Evolutionary conservation across 2,329 filamentous ascomycete species (phyloP).

Genomic region (Neopestalotiopsis sp.): DNA sequence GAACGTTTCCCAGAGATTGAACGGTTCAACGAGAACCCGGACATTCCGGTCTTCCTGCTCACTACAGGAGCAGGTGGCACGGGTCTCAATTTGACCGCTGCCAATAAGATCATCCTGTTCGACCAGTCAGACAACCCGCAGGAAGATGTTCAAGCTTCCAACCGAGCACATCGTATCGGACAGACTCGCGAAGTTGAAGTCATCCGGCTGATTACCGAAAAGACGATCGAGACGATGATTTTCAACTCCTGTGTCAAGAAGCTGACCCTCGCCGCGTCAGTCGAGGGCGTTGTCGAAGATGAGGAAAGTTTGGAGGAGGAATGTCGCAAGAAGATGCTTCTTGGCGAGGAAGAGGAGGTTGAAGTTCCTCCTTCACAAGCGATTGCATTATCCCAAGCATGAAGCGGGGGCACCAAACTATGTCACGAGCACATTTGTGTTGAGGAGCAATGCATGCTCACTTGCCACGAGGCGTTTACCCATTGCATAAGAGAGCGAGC

Average conservation of each 20-base stretch:
- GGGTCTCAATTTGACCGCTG: constrained; percentile 92
- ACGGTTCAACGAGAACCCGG: constrained; percentile 76
- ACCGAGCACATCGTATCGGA: constrained; percentile 92
- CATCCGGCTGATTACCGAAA: constrained; percentile 78
- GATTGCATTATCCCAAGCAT: constrained; percentile 7
- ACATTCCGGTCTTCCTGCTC: constrained; percentile 89
- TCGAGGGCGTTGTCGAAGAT: constrained; percentile 62
- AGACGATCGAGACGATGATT: constrained; percentile 92
- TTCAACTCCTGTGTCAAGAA: constrained; percentile 92
- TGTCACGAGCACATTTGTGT: not conserved
- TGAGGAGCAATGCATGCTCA: not conserved
- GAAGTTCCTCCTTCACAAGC: constrained; percentile 18
- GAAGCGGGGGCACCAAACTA: not conserved
- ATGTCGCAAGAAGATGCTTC: constrained; percentile 38
- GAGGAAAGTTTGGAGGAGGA: constrained; percentile 42
- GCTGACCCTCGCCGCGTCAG: constrained; percentile 74
- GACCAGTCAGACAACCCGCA: constrained; percentile 98
- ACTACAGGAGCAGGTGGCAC: constrained; percentile 96
- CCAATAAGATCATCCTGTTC: constrained; percentile 98
- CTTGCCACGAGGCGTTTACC: not conserved
- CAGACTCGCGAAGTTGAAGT: constrained; percentile 92
- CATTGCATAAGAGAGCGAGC: not conserved
- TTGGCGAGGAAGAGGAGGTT: constrained; percentile 28
- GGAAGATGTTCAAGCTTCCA: constrained; percentile 97
- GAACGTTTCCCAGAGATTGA: constrained; percentile 89